Percentiles rank a stretch among this genome's conserved stretches.
phyloP scores from a whole-genome alignment of 345 rosid genomes.

The Diplotaxis tenuifolia region DNA sequence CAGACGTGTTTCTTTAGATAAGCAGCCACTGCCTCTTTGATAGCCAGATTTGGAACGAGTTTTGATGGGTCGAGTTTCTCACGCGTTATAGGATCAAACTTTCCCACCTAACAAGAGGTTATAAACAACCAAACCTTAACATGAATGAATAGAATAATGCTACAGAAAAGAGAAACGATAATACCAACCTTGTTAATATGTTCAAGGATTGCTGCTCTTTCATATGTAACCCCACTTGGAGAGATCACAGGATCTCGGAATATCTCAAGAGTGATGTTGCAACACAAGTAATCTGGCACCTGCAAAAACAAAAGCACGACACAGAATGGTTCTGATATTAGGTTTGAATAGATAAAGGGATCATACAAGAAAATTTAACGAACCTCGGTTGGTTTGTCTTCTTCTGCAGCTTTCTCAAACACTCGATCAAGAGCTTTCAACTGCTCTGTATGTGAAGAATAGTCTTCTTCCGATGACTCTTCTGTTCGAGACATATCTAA shows the following conservation, averaged over 20 bases:
- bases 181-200: slow-evolving; percentile 71
- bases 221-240: slow-evolving; percentile 87
- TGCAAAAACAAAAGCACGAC: slow-evolving; percentile 22
- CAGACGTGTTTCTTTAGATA: slow-evolving; percentile 69
- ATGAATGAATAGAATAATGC: not conserved
- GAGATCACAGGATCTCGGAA: slow-evolving; percentile 85
- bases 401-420: slow-evolving; percentile 65
- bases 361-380: not conserved
- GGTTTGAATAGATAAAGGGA: not conserved
- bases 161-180: not conserved
- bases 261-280: slow-evolving; percentile 85
- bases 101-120: slow-evolving; percentile 59
- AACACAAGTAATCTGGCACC: slow-evolving; percentile 92
- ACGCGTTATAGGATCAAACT: slow-evolving; percentile 83
- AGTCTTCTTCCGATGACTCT: slow-evolving; percentile 50
- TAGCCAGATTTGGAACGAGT: slow-evolving; percentile 67
- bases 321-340: not conserved
- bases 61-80: slow-evolving; percentile 53
- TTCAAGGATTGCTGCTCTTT: slow-evolving; percentile 81
- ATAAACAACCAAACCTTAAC: slow-evolving; percentile 9
- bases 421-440: slow-evolving; percentile 56
- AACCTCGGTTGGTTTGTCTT: slow-evolving; percentile 67
- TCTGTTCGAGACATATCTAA: slow-evolving; percentile 51
- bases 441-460: slow-evolving; percentile 38
- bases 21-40: slow-evolving; percentile 87